phyloP scores from a whole-genome alignment of 352 stramenopile species.

The Pythium phragmitis region DNA sequence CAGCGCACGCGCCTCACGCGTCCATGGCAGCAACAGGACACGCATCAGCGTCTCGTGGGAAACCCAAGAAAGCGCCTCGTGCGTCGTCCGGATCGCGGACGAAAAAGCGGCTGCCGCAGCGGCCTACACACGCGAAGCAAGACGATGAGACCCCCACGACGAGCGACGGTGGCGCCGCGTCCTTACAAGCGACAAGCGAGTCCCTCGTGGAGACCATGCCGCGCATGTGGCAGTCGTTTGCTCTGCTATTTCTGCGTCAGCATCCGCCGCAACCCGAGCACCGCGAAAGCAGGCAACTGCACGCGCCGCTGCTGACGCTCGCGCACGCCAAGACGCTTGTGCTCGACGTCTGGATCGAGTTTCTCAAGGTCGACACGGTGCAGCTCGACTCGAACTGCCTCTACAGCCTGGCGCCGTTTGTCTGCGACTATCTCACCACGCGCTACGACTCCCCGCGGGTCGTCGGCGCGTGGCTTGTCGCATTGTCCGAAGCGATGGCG shows the following conservation, averaged over 20 bases:
- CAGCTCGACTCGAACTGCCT: conserved; percentile 55
- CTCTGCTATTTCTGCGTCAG: conserved; percentile 21
- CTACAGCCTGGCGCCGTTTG: conserved; percentile 57
- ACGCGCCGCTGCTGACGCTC: conserved; percentile 21
- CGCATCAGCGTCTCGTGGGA: neutral
- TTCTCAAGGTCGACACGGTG: conserved; percentile 63
- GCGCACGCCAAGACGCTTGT: conserved; percentile 49
- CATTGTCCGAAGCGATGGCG: conserved; percentile 45
- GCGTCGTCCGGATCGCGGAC: neutral
- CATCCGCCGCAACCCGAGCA: conserved; percentile 19
- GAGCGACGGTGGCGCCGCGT: neutral
- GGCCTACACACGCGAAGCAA: neutral
- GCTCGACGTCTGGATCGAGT: conserved; percentile 74
- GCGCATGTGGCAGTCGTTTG: conserved; percentile 27
- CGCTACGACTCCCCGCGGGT: conserved; percentile 49
- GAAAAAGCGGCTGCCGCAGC: neutral
- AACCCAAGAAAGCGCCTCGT: neutral
- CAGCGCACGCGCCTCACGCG: too few relatives aligned
- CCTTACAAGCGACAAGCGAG: neutral
- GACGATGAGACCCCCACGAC: neutral
- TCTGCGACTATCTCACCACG: conserved; percentile 66
- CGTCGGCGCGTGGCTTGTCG: conserved; percentile 53
- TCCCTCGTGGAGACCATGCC: conserved; percentile 23
- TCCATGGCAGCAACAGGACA: neutral
- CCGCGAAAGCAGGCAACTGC: conserved; percentile 3